Percentiles rank a stretch among this genome's conserved stretches.
phyloP scores from a whole-genome alignment of 2,329 filamentous ascomycete species.

The Aspergillus chevalieri region DNA sequence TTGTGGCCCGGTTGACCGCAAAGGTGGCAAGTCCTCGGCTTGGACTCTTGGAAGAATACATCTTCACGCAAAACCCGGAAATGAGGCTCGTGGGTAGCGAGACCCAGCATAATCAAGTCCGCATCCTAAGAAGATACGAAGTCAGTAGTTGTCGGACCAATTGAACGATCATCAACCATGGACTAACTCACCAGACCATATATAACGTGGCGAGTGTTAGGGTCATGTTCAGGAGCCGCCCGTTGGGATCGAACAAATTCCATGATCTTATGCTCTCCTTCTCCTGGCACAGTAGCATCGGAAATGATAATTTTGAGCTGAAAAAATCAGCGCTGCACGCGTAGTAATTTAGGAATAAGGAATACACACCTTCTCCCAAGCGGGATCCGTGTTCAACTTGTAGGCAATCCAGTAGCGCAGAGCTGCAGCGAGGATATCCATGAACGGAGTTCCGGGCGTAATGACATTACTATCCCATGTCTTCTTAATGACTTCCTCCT shows the following conservation, averaged over 20 bases:
- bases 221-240: slow-evolving; percentile 82
- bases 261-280: slow-evolving; percentile 99
- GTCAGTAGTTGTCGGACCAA: slow-evolving; percentile 15
- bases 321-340: slow-evolving; percentile 15
- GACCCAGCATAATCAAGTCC: slow-evolving; percentile 95
- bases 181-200: slow-evolving; percentile 62
- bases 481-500: slow-evolving; percentile 65
- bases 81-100: slow-evolving; percentile 94
- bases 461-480: slow-evolving; percentile 88
- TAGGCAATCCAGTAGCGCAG: slow-evolving; percentile 96
- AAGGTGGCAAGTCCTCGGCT: slow-evolving; percentile 72
- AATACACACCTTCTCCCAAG: slow-evolving; percentile 66
- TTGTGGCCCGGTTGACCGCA: slow-evolving; percentile 93
- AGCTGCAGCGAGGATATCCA: slow-evolving; percentile 87
- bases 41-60: slow-evolving; percentile 86
- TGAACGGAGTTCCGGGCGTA: slow-evolving; percentile 95
- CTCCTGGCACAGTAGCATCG: slow-evolving; percentile 92
- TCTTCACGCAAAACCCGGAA: slow-evolving; percentile 95
- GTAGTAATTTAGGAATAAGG: not conserved
- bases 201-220: slow-evolving; percentile 95
- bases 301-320: slow-evolving; percentile 94
- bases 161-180: slow-evolving; percentile 1
- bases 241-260: slow-evolving; percentile 92
- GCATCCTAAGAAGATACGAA: slow-evolving; percentile 55
- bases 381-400: slow-evolving; percentile 93